Conservation (phyloP, 768 basidiomycete genomes). For the Boletus rufocinnamomeus region DNA sequence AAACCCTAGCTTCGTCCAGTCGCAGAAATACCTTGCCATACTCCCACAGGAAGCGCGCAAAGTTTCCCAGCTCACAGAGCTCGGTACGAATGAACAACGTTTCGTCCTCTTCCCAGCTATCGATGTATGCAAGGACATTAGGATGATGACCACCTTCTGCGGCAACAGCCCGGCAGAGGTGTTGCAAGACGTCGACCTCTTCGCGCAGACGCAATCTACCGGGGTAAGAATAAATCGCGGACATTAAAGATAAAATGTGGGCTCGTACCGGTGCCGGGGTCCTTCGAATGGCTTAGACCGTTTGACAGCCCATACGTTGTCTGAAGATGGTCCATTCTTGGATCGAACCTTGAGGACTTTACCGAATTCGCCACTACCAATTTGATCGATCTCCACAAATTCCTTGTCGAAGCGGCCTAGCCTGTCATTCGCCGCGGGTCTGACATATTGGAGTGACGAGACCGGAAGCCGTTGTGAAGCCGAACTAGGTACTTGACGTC, state of each 20-base stretch:
- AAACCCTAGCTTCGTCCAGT: slow-evolving; percentile 89
- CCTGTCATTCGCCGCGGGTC: slow-evolving; percentile 49
- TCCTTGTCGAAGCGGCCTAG: slow-evolving; percentile 75
- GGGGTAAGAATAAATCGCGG: slow-evolving; percentile 21
- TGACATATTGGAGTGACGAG: slow-evolving; percentile 22
- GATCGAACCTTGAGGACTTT: slow-evolving; percentile 82
- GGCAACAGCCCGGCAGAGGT: slow-evolving; percentile 51
- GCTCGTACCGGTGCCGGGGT: slow-evolving; percentile 78
- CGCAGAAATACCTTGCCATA: slow-evolving; percentile 83
- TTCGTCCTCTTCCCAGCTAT: slow-evolving; percentile 95
- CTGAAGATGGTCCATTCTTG: slow-evolving; percentile 53
- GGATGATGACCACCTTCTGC: slow-evolving; percentile 49
- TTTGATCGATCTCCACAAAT: slow-evolving; percentile 75
- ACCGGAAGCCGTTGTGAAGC: slow-evolving; percentile 27
- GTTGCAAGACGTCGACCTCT: slow-evolving; percentile 89
- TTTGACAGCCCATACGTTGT: slow-evolving; percentile 82
- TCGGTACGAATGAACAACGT: slow-evolving; percentile 91
- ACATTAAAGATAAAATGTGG: slow-evolving; percentile 10
- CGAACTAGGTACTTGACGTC: slow-evolving; percentile 33
- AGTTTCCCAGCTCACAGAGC: slow-evolving; percentile 90
- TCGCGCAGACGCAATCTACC: slow-evolving; percentile 81
- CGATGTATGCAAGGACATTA: slow-evolving; percentile 85
- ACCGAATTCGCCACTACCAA: slow-evolving; percentile 93
- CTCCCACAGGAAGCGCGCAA: slow-evolving; percentile 88
- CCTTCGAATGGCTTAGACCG: slow-evolving; percentile 93